These are phyloP conservation scores for Zymoseptoria brevis DNA, from an alignment of 2,329 filamentous ascomycete species.

Conservation along the genomic window DNA sequence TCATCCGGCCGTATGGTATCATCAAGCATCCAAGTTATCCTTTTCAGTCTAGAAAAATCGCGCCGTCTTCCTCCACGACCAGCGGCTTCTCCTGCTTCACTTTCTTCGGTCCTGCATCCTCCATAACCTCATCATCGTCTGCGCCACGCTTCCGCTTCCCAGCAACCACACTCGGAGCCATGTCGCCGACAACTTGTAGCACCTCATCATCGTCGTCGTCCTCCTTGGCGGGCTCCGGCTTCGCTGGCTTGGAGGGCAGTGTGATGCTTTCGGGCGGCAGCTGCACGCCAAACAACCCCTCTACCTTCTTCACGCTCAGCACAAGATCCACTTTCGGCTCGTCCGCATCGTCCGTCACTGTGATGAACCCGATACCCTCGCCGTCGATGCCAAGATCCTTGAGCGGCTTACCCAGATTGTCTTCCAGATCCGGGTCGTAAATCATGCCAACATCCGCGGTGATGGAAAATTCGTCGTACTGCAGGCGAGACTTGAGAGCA, in stretches of 20 bases:
- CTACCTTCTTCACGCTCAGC: conserved; percentile 35
- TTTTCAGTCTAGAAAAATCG: conserved; percentile 26
- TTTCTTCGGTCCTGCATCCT: conserved; percentile 18
- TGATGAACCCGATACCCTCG: conserved; percentile 62
- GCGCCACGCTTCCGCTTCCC: conserved; percentile 25
- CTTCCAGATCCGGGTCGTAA: conserved; percentile 82
- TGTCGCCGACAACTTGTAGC: neutral
- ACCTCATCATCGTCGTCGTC: conserved; percentile 10
- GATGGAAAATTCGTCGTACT: conserved; percentile 71
- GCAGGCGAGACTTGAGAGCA: conserved; percentile 61
- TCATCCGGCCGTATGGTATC: neutral
- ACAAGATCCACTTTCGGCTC: conserved; percentile 75
- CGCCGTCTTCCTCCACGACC: conserved; percentile 23
- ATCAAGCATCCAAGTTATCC: neutral
- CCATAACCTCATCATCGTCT: conserved; percentile 19
- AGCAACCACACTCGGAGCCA: neutral
- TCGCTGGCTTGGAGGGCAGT: conserved; percentile 17
- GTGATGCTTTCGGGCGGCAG: conserved; percentile 12
- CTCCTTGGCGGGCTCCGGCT: conserved; percentile 13
- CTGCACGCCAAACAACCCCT: conserved; percentile 6
- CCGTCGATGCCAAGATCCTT: conserved; percentile 63
- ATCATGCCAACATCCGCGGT: conserved; percentile 63
- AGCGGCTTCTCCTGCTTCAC: conserved; percentile 14
- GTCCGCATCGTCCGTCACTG: conserved; percentile 74
- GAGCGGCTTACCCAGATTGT: conserved; percentile 75